Conservation (phyloP, 106 monocot genomes). For the Platanthera zijinensis region DNA sequence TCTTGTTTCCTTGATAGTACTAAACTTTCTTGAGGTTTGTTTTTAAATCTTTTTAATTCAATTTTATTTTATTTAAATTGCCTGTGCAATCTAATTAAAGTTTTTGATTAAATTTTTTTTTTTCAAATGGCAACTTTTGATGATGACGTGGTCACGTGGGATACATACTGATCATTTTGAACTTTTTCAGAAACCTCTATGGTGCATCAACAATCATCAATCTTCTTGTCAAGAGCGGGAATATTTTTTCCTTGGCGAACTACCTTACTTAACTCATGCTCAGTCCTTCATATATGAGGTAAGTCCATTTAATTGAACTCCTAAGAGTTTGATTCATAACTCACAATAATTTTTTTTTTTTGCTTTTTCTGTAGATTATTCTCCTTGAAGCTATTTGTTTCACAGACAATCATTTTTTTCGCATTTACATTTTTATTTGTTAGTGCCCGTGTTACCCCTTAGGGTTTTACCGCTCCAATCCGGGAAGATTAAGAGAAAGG, state of each 20-base stretch:
- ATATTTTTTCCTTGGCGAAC: conserved; percentile 76
- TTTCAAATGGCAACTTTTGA: background rate
- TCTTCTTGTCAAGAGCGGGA: conserved; percentile 74
- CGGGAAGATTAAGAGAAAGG: too few species aligned
- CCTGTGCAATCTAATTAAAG: background rate
- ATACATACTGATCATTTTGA: background rate
- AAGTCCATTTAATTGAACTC: conserved; percentile 2
- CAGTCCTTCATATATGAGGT: conserved; percentile 89
- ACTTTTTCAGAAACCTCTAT: conserved; percentile 72
- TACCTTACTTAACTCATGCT: conserved; percentile 62
- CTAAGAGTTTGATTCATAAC: background rate
- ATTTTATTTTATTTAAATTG: background rate
- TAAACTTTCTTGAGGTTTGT: conserved; percentile 93
- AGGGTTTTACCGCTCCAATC: too few species aligned
- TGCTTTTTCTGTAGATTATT: background rate
- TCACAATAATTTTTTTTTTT: background rate
- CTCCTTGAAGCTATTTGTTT: background rate
- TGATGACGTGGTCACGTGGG: background rate
- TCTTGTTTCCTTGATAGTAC: conserved; percentile 66
- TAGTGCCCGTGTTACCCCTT: background rate
- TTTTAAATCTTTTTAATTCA: conserved; percentile 5
- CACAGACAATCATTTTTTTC: background rate
- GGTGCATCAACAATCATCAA: conserved; percentile 43
- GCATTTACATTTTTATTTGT: background rate
- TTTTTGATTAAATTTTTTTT: background rate